phyloP scores from a whole-genome alignment of 345 rosid genomes.

The Clausena lansium region DNA sequence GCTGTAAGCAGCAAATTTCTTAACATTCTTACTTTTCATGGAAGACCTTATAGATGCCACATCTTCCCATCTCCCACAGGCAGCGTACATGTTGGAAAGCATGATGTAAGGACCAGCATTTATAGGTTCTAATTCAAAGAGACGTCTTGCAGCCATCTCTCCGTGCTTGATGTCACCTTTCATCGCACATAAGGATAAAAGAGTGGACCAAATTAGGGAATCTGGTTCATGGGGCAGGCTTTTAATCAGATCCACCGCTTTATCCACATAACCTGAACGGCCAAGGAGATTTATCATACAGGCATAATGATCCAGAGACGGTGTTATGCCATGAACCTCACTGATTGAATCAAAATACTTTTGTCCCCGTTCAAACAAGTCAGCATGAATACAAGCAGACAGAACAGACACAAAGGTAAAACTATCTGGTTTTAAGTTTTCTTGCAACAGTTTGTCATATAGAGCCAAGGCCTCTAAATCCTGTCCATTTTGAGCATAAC shows the following conservation, averaged over 20 bases:
- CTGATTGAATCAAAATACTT: slow-evolving; percentile 49
- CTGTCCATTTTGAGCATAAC: slow-evolving; percentile 56
- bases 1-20: slow-evolving; percentile 60
- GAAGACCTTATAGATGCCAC: slow-evolving; percentile 51
- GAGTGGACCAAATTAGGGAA: slow-evolving; percentile 49
- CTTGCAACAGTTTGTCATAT: slow-evolving; percentile 43
- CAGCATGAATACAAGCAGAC: slow-evolving; percentile 55
- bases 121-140: slow-evolving; percentile 49
- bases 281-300: slow-evolving; percentile 59
- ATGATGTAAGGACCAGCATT: slow-evolving; percentile 57
- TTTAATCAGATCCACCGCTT: slow-evolving; percentile 43
- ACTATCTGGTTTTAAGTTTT: slow-evolving; percentile 45
- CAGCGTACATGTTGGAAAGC: slow-evolving; percentile 61
- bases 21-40: slow-evolving; percentile 53
- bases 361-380: slow-evolving; percentile 47
- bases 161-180: slow-evolving; percentile 43
- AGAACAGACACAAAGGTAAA: slow-evolving; percentile 54
- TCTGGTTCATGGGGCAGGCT: slow-evolving; percentile 47
- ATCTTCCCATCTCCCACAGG: slow-evolving; percentile 57
- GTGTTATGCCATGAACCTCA: slow-evolving; percentile 31
- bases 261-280: slow-evolving; percentile 36
- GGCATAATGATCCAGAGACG: slow-evolving; percentile 50
- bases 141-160: slow-evolving; percentile 50
- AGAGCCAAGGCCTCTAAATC: slow-evolving; percentile 50
- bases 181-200: slow-evolving; percentile 43